Base-by-base conservation (phyloP, 768 basidiomycete genomes). In the Pleurotus tuoliensis region DNA sequence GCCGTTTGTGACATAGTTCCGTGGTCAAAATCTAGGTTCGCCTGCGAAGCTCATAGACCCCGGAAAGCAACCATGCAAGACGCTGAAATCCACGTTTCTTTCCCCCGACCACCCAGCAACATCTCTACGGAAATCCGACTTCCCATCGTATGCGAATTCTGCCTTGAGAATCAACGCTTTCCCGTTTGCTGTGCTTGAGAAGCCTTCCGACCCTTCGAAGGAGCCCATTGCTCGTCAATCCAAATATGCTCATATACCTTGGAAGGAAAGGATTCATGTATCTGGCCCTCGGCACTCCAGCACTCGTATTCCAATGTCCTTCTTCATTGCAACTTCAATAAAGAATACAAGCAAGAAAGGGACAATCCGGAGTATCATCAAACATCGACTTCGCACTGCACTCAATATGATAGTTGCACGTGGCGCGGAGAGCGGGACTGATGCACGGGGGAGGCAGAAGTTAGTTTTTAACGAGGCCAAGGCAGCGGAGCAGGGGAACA, bases 21-120 rank as follows among this genome's bases (percentile, higher is more conserved):
- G 69, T 22, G 63, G 69, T 40, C 76, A 76, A 54, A 75, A 71
- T 3, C 78, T 76, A 0, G 80, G 78, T 7, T 67, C 69, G 15
- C 52, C 63, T 12, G 55, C 56, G 11, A 49, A 62, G 0, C 48
- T 69, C 24, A 16, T 60, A 40, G 49, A 47, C 39, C 39, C 48
- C 16, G 49, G 66, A 11, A 41, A 27, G 27, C 40, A 37, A 41
- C 30, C 20, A 5, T 38, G 38, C 12, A 57, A 41, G 30, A 40
- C 50, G 51, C 40, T 30, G 38, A 40, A 43, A 52, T 3, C 4
- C 12, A 40, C 53, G 4, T 39, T 62, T 47, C 58, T 75, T 20
- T 73, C 74, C 57, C 68, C 70, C 34, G 57, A 61, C 8, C 71
- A 72, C 51, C 70, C 71, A 7, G 63, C 64, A 7, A 54, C 48